Percentiles rank a stretch among this genome's conserved stretches.
Evolutionary conservation across 73 alveolate genomes (phyloP).

Genomic region (Paramecium biaurelia): DNA sequence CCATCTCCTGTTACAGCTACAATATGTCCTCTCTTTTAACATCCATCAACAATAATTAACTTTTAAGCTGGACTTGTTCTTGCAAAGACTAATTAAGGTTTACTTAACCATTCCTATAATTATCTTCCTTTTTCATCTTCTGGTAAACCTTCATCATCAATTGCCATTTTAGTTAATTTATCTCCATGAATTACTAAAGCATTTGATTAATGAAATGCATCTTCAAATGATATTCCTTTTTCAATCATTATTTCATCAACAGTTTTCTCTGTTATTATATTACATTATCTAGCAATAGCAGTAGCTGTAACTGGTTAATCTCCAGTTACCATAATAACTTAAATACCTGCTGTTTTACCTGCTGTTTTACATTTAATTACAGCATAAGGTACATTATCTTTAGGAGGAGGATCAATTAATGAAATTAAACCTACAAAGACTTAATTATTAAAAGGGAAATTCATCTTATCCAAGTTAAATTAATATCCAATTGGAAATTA

Average conservation of each 20-base stretch:
- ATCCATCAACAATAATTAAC: conserved; percentile 90
- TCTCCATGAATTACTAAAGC: conserved; percentile 90
- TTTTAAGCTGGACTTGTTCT: conserved; percentile 97
- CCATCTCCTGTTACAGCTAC: conserved; percentile 99
- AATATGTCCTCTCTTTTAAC: conserved; percentile 91
- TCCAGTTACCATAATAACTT: conserved; percentile 97
- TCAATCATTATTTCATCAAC: conserved; percentile 66
- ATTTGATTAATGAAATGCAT: conserved; percentile 68
- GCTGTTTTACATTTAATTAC: conserved; percentile 82
- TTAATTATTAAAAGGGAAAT: conserved; percentile 75
- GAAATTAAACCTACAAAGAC: conserved; percentile 85
- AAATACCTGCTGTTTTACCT: conserved; percentile 88
- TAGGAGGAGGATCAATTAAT: conserved; percentile 89
- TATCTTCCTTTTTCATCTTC: conserved; percentile 79
- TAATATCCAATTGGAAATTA: conserved; percentile 8
- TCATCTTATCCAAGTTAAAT: conserved; percentile 47
- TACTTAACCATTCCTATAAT: conserved; percentile 71
- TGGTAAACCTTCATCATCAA: conserved; percentile 73
- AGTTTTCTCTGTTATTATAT: conserved; percentile 62
- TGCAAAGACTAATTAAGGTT: conserved; percentile 92
- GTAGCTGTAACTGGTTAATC: conserved; percentile 96
- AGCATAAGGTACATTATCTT: conserved; percentile 81
- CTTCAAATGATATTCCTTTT: conserved; percentile 61
- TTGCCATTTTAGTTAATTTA: conserved; percentile 61
- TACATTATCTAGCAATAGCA: conserved; percentile 88